phyloP scores from a whole-genome alignment of 352 stramenopile species.

The Phytophthora sansomeana region DNA sequence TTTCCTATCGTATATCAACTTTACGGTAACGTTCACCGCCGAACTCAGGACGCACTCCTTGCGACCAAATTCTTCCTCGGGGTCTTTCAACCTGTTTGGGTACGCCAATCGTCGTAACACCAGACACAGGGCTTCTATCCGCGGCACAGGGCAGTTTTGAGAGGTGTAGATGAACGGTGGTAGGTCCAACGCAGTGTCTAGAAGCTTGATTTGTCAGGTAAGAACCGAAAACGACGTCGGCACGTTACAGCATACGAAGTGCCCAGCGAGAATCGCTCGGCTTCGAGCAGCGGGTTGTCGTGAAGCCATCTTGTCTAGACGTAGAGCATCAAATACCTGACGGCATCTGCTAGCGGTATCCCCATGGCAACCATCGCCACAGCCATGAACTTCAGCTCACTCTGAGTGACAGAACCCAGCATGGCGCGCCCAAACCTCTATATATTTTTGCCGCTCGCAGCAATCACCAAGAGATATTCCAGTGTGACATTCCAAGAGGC shows the following conservation, averaged over 20 bases:
- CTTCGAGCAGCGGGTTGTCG: background rate
- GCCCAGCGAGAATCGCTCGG: background rate
- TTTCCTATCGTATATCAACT: no score
- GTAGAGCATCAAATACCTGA: background rate
- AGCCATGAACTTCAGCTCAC: background rate
- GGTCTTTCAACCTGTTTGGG: constrained; percentile 2
- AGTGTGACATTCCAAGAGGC: no score
- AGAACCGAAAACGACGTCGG: constrained; percentile 3
- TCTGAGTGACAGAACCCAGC: no score
- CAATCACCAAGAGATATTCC: no score
- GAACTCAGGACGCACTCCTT: background rate
- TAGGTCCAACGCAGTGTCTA: background rate
- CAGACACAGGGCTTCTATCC: background rate
- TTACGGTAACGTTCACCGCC: background rate
- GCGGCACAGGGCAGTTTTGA: background rate
- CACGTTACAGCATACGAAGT: background rate
- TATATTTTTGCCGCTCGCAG: no score
- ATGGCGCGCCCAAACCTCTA: no score
- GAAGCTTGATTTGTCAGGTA: background rate
- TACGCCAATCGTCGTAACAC: background rate
- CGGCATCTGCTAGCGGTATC: background rate
- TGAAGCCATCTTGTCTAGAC: background rate
- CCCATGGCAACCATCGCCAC: background rate
- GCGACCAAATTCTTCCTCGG: background rate
- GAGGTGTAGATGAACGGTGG: background rate